Evolutionary conservation across 1,284 basidiomycete species (phyloP).

Genomic region (Fomitopsis schrenkii): DNA sequence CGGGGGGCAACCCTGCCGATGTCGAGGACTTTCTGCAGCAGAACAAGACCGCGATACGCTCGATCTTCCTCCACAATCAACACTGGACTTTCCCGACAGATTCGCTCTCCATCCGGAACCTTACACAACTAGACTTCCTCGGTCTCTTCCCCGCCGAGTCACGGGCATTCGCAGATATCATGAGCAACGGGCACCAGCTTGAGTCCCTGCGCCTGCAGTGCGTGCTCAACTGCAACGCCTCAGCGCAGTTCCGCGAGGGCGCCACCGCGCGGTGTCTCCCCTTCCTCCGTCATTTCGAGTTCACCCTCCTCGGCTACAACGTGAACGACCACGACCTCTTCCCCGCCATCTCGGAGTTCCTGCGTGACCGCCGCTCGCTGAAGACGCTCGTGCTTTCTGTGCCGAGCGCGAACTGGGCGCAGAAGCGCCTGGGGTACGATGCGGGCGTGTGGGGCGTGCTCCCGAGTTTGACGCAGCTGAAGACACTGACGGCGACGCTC

Average conservation of each 20-base stretch:
- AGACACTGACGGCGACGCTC: slow-evolving; percentile 53
- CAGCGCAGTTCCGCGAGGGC: slow-evolving; percentile 45
- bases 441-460: slow-evolving; percentile 69
- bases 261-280: slow-evolving; percentile 37
- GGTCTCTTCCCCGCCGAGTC: slow-evolving; percentile 49
- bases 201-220: slow-evolving; percentile 55
- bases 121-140: slow-evolving; percentile 59
- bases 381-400: slow-evolving; percentile 50
- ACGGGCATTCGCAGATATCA: slow-evolving; percentile 53
- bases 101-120: slow-evolving; percentile 52
- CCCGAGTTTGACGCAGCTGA: slow-evolving; percentile 48
- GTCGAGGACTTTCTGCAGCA: slow-evolving; percentile 47
- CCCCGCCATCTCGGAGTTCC: slow-evolving; percentile 62
- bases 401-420: slow-evolving; percentile 40
- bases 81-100: slow-evolving; percentile 55
- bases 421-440: slow-evolving; percentile 56
- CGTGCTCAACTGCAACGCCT: slow-evolving; percentile 44
- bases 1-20: slow-evolving; percentile 33
- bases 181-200: slow-evolving; percentile 56
- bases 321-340: slow-evolving; percentile 57
- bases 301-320: slow-evolving; percentile 47
- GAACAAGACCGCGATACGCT: slow-evolving; percentile 50
- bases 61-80: slow-evolving; percentile 49
- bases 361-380: slow-evolving; percentile 52
- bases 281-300: slow-evolving; percentile 59